Percentiles rank a stretch among this genome's conserved stretches.
Conservation (phyloP, 192 early-diverging fungal genomes). For the Backusella psychrophila region DNA sequence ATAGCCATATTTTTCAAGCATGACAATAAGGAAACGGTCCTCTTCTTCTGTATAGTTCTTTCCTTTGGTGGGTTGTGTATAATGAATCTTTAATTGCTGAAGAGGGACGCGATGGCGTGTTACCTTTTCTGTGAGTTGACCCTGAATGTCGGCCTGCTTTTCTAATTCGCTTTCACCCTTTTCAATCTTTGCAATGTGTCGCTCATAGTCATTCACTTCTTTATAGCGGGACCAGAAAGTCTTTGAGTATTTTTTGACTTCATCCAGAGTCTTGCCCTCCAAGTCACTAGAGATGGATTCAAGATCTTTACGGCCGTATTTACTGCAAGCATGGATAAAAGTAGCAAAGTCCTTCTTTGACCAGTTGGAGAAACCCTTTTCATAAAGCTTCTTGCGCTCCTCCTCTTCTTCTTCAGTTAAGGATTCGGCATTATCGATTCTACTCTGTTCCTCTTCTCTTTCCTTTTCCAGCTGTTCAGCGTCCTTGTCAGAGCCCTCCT, state of each 20-base stretch:
- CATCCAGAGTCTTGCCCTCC: conserved; percentile 87
- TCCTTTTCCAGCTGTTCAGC: conserved; percentile 52
- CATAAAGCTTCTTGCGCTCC: conserved; percentile 66
- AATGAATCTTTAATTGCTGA: conserved; percentile 87
- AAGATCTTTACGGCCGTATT: conserved; percentile 76
- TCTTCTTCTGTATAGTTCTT: conserved; percentile 96
- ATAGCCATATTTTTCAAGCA: conserved; percentile 84
- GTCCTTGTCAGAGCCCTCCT: conserved; percentile 35
- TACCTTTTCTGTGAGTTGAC: conserved; percentile 77
- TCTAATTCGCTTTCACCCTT: conserved; percentile 83
- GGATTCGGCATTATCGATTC: conserved; percentile 86
- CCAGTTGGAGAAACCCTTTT: conserved; percentile 89
- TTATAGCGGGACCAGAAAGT: conserved; percentile 90
- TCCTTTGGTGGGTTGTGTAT: conserved; percentile 82
- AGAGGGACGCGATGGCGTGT: conserved; percentile 72
- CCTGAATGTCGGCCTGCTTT: conserved; percentile 80
- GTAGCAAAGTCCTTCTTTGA: conserved; percentile 83
- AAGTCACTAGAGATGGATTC: conserved; percentile 79
- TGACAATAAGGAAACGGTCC: conserved; percentile 93
- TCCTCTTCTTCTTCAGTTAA: conserved; percentile 85
- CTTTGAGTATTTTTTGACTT: conserved; percentile 80
- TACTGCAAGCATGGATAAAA: conserved; percentile 85
- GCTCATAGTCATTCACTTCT: conserved; percentile 88
- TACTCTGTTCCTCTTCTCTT: conserved; percentile 72
- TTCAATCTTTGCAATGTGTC: conserved; percentile 81